Evolutionary conservation across 225 moss, liverwort and hornwort species (phyloP).

Genomic region (Pseudisothecium myosuroides): DNA sequence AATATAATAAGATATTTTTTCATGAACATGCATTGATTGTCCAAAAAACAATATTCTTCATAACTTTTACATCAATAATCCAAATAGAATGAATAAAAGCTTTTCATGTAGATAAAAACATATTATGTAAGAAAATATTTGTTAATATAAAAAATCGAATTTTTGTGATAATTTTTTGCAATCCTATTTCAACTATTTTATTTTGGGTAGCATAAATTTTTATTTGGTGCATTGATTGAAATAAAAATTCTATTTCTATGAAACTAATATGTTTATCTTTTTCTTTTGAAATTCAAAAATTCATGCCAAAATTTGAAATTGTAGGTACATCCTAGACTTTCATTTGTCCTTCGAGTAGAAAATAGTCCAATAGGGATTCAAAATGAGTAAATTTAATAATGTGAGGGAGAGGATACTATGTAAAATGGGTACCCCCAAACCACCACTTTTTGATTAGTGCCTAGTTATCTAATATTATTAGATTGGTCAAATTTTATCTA

Average conservation of each 20-base stretch:
- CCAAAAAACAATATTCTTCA: background rate
- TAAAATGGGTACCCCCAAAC: no score
- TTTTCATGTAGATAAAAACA: background rate
- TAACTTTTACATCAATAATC: background rate
- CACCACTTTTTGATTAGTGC: no score
- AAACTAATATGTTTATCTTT: background rate
- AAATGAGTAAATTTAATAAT: background rate
- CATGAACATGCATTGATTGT: no score
- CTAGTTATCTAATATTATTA: no score
- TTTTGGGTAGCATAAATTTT: accelerated
- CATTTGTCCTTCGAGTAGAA: accelerated
- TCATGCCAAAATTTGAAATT: background rate
- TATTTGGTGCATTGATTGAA: accelerated
- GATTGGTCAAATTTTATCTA: no score
- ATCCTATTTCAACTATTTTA: background rate
- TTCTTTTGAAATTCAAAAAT: background rate
- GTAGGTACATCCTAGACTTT: background rate
- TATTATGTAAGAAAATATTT: background rate
- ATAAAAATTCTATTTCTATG: background rate
- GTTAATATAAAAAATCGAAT: accelerated
- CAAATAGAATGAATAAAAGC: background rate
- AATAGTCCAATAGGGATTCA: background rate
- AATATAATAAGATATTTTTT: background rate
- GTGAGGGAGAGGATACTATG: no score
- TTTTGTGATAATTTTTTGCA: background rate